Evolutionary conservation across 345 rosid species (phyloP), one percentile per base, ranked within the genome.

Genomic region (Sonneratia alba): DNA sequence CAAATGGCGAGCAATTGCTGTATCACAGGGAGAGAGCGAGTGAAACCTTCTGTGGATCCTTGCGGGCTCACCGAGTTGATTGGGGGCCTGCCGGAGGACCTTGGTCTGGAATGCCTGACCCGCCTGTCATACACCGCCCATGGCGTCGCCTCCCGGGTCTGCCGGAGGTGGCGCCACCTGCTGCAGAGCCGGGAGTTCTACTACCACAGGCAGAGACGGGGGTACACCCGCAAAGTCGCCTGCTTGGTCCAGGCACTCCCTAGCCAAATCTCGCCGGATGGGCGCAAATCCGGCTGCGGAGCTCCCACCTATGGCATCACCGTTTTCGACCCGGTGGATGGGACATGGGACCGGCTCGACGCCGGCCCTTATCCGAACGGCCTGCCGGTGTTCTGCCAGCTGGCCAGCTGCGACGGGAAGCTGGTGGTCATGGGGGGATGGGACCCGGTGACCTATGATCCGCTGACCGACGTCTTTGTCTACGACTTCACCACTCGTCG

Each of bases 341-440:
- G 68, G 63, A 13, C 71, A 0, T 86, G 89, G 89, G 79, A 74
- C 32, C 72, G 77, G 42, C 8, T 84, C 36, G 81, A 77, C 24
- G 81, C 86, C 67, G 66, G 79, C 18, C 86, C 87, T 1, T 79
- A 77, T 74, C 82, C 83, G 36, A 69, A 69, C 34, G 87, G 89
- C 51, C 78, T 86, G 56, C 86, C 87, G 2, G 43, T 81, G 73
- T 86, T 84, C 70, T 82, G 85, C 63, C 82, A 77, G 66, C 66
- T 84, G 34, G 71, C 74, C 2, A 69, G 87, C 69, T 76, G 78
- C 15, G 86, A 76, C 42, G 86, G 90, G 59, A 79, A 79, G 71
- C 79, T 86, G 1, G 76, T 84, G 56, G 68, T 75, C 22, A 63
- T 86, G 75, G 90, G 86, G 3, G 87, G 86, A 43, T 84, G 87